A percentile compares a stretch with the other conserved stretches of the same genome.
phyloP scores from a whole-genome alignment of 352 stramenopile species.

The Aphanomyces stellatus region DNA sequence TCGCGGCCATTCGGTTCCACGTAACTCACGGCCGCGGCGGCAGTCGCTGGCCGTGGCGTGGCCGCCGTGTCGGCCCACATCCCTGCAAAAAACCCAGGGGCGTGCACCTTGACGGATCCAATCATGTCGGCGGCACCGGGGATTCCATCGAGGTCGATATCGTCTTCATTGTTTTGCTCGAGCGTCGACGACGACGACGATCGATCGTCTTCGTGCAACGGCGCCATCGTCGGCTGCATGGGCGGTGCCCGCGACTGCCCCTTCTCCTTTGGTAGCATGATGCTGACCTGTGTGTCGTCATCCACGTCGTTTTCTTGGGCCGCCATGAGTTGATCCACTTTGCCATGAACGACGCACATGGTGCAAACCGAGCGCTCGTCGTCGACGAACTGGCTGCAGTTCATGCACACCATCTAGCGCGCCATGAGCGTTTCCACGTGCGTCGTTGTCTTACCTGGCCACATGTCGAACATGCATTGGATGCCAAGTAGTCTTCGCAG shows the following conservation, averaged over 20 bases:
- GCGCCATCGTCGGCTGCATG: neutral
- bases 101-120: neutral
- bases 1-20: neutral
- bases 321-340: neutral
- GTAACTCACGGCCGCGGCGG: neutral
- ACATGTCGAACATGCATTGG: neutral
- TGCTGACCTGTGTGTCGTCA: neutral
- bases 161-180: neutral
- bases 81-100: slow-evolving; percentile 9
- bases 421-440: neutral
- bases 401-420: neutral
- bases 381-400: slow-evolving; percentile 13
- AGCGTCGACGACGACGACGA: neutral
- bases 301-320: neutral
- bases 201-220: neutral
- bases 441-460: neutral
- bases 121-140: neutral
- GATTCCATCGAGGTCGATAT: neutral
- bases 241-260: neutral
- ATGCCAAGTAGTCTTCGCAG: neutral
- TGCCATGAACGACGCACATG: neutral
- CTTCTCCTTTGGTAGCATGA: neutral
- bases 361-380: neutral
- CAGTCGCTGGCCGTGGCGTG: neutral
- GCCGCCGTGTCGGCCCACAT: neutral